Evolutionary conservation across 257 asterid genomes (phyloP).

Genomic region (Solanum lycopersicoides): DNA sequence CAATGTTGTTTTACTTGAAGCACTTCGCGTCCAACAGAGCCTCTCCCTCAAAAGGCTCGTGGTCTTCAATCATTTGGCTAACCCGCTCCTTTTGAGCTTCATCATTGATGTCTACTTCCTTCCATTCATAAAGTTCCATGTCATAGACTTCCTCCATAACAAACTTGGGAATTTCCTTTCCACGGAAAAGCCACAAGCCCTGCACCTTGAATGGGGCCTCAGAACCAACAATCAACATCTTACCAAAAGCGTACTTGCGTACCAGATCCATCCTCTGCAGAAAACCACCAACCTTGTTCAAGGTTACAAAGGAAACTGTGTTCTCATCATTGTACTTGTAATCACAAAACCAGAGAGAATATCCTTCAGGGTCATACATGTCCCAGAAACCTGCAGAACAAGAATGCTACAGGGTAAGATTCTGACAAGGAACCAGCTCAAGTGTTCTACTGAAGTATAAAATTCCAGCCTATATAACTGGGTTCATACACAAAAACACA

Average conservation of each 20-base stretch:
- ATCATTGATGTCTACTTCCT: neutral
- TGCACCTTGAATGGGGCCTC: neutral
- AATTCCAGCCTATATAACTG: neutral
- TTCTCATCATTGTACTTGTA: neutral
- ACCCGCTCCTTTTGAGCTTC: neutral
- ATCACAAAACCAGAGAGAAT: neutral
- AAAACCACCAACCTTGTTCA: neutral
- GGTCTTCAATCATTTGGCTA: neutral
- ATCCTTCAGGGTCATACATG: neutral
- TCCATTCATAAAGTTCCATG: neutral
- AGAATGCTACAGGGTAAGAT: neutral
- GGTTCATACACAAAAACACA: neutral
- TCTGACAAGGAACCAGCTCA: neutral
- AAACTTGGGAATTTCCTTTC: neutral
- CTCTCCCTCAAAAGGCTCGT: neutral
- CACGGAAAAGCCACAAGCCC: neutral
- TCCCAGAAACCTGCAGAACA: neutral
- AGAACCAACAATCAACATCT: neutral
- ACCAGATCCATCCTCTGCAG: neutral
- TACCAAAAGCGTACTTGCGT: neutral
- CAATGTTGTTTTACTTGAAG: neutral
- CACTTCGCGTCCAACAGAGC: neutral
- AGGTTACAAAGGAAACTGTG: neutral
- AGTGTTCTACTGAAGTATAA: neutral
- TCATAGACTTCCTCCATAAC: neutral